Evolutionary conservation across 2,329 filamentous ascomycete genomes (phyloP).

Genomic region (Trichoderma arundinaceum): DNA sequence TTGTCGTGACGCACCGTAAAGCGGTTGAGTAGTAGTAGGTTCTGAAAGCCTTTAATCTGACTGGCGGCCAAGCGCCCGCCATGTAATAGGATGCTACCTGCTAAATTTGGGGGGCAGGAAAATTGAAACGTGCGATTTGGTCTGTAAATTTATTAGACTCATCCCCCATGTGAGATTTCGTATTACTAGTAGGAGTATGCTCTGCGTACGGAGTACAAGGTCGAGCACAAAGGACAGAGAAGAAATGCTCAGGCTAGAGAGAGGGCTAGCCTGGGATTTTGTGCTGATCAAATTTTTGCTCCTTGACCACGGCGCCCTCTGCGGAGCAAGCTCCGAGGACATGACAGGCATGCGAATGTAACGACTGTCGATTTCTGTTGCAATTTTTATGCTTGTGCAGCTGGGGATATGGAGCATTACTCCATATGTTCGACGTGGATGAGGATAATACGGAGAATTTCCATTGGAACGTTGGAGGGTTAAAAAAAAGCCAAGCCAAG

Average conservation of each 20-base stretch:
- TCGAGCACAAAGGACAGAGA: not conserved
- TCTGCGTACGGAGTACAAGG: not conserved
- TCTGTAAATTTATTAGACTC: not conserved
- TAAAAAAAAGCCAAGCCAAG: conserved; percentile 13
- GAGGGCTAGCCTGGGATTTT: not conserved
- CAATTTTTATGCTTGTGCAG: conserved; percentile 4
- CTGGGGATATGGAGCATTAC: conserved; percentile 9
- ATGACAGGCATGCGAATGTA: not conserved
- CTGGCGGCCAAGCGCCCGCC: conserved; percentile 8
- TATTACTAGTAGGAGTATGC: not conserved
- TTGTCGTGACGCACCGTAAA: not conserved
- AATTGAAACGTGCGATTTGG: not conserved
- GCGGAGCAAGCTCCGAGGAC: not conserved
- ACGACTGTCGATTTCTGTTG: conserved; percentile 2
- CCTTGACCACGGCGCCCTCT: not conserved
- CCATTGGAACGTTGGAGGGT: conserved; percentile 17
- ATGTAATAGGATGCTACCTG: conserved; percentile 17
- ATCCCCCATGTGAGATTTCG: not conserved
- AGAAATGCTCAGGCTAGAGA: not conserved
- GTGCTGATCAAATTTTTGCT: conserved; percentile 8
- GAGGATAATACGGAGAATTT: conserved; percentile 27
- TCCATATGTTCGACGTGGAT: not conserved
- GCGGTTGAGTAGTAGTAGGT: not conserved
- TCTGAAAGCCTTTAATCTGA: not conserved
- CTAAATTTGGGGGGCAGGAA: conserved; percentile 15